Base-by-base conservation (phyloP, 352 stramenopile species). In the Elongisporangium anandrum region DNA sequence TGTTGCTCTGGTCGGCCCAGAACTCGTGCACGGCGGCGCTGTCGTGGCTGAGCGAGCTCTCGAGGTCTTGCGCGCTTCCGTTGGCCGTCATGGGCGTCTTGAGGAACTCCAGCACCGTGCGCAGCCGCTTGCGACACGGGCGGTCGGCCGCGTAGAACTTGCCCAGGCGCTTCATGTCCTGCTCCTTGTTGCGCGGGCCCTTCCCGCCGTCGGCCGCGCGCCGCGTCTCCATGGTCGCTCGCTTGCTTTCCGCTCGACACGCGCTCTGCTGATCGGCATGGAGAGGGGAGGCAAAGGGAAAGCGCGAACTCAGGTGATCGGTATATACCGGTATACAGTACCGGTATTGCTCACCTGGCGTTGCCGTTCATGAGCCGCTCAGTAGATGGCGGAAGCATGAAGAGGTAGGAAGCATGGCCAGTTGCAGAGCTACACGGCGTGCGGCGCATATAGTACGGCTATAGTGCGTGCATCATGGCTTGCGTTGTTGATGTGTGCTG, bases 131-230 rank as follows among this genome's bases (percentile, higher is more conserved):
- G 56, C 87, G 85, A 23, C 85, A 85, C 23, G 85, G 83, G 0
- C 86, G 81, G 64, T 94, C 87, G 38, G 84, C 64, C 21, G 83
- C 79, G 60, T 86, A 96, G 79, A 96, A 96, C 69, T 93, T 93
- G 58, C 79, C 79, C 38, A 96, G 77, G 10, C 85, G 85, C 77
- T 94, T 93, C 41, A 88, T 69, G 49, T 91, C 84, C 48, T 62
- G 50, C 34, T 59, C 54, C 50, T 78, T 67, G 56, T 78, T 78
- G 50, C 70, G 70, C 52, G 66, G 54, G 54, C 59, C 52, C 61
- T 80, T 80, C 29, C 29, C 29, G 29, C 29, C 29, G 29, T 41
- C 29, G 13, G 29, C 29, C 9, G 29, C 29, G 29, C 29, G 29
- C 4, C 29, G 29, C 4, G 29, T 41, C 9, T 41, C 29, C 29